A percentile compares a stretch with the other conserved stretches of the same genome.
These are phyloP conservation scores for Asterochloris erici DNA, from an alignment of 139 green algal species.

Conservation along the genomic window DNA sequence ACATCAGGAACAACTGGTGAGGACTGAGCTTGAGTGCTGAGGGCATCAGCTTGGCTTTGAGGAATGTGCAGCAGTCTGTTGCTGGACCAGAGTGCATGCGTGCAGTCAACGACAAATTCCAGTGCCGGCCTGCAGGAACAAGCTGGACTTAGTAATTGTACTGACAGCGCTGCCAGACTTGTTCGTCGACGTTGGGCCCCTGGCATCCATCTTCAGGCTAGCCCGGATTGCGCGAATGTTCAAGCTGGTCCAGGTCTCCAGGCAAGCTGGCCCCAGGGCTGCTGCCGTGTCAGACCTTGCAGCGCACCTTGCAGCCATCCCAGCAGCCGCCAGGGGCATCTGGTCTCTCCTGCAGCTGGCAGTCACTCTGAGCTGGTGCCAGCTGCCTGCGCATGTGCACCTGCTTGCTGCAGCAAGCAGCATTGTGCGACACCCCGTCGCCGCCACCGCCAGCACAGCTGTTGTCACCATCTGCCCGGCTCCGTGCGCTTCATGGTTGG, in stretches of 20 bases:
- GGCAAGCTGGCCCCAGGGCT: too few relatives aligned
- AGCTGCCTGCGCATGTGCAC: too few relatives aligned
- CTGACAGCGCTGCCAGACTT: constrained; percentile 37
- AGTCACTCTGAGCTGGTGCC: too few relatives aligned
- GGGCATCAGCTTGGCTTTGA: not conserved
- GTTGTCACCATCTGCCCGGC: too few relatives aligned
- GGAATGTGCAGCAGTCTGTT: not conserved
- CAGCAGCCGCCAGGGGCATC: too few relatives aligned
- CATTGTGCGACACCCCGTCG: too few relatives aligned
- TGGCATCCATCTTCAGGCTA: constrained; percentile 41
- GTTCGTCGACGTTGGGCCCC: constrained; percentile 42
- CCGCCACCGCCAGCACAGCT: too few relatives aligned
- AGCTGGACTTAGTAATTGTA: constrained; percentile 67
- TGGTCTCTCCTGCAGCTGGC: too few relatives aligned
- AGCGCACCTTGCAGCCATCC: too few relatives aligned
- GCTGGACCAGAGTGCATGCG: not conserved
- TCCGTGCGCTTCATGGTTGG: too few relatives aligned
- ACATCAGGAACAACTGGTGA: constrained; percentile 18
- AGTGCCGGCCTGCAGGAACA: constrained; percentile 46
- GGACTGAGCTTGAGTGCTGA: not conserved
- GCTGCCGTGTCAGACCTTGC: too few relatives aligned
- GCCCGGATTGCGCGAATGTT: constrained; percentile 69
- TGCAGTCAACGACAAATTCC: not conserved
- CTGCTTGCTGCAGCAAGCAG: too few relatives aligned
- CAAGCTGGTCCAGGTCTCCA: constrained; percentile 32